phyloP scores from a whole-genome alignment of 2,329 filamentous ascomycete genomes.

The Fusarium stilboides region DNA sequence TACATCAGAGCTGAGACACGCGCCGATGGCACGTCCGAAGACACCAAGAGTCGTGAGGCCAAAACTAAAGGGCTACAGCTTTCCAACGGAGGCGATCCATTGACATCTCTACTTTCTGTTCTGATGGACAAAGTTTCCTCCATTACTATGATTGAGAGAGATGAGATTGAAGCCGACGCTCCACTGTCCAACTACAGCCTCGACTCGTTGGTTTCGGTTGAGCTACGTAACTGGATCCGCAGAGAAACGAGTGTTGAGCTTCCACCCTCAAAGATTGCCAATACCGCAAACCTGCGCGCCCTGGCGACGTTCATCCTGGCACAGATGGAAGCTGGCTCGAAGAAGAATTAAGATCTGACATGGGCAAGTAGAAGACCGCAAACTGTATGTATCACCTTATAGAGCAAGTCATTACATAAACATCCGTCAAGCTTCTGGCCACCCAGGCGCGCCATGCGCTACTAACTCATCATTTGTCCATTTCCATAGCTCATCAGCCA shows the following conservation, averaged over 20 bases:
- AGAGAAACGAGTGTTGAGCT: slow-evolving; percentile 15
- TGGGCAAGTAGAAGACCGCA: neutral
- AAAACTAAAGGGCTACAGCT: neutral
- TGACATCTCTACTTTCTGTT: slow-evolving; percentile 4
- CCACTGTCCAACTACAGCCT: slow-evolving; percentile 17
- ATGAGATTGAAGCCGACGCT: slow-evolving; percentile 19
- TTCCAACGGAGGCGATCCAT: neutral
- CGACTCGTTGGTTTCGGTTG: slow-evolving; percentile 31
- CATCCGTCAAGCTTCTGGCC: neutral
- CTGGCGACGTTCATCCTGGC: neutral
- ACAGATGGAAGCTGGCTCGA: neutral
- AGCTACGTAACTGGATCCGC: slow-evolving; percentile 33
- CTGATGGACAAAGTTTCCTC: slow-evolving; percentile 25
- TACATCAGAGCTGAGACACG: slow-evolving; percentile 3
- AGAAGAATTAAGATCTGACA: neutral
- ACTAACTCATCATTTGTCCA: neutral
- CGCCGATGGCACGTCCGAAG: neutral
- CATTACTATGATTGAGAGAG: slow-evolving; percentile 34
- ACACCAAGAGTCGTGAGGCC: neutral
- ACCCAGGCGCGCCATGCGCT: neutral
- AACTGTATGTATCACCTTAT: neutral
- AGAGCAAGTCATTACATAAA: neutral
- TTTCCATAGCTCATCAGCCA: slow-evolving; percentile 2
- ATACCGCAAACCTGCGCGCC: neutral
- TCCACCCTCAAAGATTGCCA: neutral